Percentiles rank a stretch among this genome's conserved stretches.
Conservation (phyloP, 2,329 filamentous ascomycete genomes). For the Sporothrix protearum region DNA sequence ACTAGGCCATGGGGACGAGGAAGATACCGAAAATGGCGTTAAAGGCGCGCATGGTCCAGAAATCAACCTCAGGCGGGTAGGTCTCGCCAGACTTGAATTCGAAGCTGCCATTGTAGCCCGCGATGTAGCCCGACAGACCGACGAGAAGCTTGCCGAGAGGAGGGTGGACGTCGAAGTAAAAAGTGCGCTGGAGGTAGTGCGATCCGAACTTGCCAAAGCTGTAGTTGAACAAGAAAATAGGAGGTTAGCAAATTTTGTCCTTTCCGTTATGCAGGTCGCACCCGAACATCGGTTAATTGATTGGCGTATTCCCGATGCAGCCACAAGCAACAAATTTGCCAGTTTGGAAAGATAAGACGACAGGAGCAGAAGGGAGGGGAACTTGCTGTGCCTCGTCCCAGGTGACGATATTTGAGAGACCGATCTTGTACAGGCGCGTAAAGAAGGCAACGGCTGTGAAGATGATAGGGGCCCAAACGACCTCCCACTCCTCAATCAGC, state of each 20-base stretch:
- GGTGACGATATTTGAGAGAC: constrained; percentile 62
- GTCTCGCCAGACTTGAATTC: constrained; percentile 98
- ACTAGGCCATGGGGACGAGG: constrained; percentile 86
- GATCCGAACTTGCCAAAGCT: constrained; percentile 97
- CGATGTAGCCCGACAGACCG: constrained; percentile 90
- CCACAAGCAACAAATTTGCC: too few species aligned
- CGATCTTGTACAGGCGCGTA: constrained; percentile 67
- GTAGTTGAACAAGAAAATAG: constrained; percentile 24
- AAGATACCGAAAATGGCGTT: constrained; percentile 92
- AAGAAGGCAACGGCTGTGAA: constrained; percentile 62
- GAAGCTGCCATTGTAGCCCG: constrained; percentile 97
- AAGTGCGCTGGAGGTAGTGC: constrained; percentile 97
- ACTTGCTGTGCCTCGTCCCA: constrained; percentile 65
- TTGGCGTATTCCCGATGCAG: background rate
- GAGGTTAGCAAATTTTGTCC: constrained; percentile 20
- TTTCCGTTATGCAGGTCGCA: background rate
- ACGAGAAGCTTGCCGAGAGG: constrained; percentile 98
- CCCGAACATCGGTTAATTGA: background rate
- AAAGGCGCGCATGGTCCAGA: constrained; percentile 97
- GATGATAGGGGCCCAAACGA: constrained; percentile 58
- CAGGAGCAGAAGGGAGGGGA: background rate
- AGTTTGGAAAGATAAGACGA: background rate
- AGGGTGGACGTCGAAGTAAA: constrained; percentile 88
- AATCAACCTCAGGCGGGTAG: constrained; percentile 91
- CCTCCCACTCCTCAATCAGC: constrained; percentile 61